Evolutionary conservation across 192 early-diverging fungal genomes (phyloP), one percentile per base, ranked within the genome.

Genomic region (Endogone sp.): DNA sequence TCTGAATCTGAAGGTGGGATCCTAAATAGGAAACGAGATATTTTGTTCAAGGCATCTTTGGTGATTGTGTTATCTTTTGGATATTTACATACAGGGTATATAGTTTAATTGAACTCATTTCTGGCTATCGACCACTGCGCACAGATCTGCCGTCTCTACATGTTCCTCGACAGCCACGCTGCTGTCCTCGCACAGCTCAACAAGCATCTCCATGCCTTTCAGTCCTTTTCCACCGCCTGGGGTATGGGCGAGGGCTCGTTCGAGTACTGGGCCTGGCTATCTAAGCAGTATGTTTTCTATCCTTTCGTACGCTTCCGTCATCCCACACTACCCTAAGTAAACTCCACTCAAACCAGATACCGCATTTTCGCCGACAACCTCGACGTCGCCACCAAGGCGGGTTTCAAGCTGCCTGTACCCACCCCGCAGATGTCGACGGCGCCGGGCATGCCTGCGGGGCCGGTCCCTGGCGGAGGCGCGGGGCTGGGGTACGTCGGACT

Each of bases 231-330:
- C 59, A 66, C 82, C 73, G 74, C 83, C 65, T 82, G 82, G 86
- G 60, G 79, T 49, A 75, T 86, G 68, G 91, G 91, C 3, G 90
- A 89, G 30, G 88, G 89, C n/a, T 89, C 93, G 2, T 88, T 88
- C 69, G 89, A 93, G 63, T 96, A 92, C 73, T 96, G 94, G 94
- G 75, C 85, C 4, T 95, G 92, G 92, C 81, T 88, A 4, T 84
- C 87, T 4, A 92, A 87, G 30, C 93, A 94, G 80, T 95, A 79
- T 63, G 79, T 73, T 13, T 22, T n/a, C 25, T 3, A 49, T 49
- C 37, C 9, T 6, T 49, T n/a, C n/a, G n/a, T n/a, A n/a, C n/a
- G n/a, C n/a, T n/a, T n/a, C n/a, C n/a, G n/a, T n/a, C n/a, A n/a
- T n/a, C n/a, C n/a, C n/a, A n/a, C n/a, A n/a, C n/a, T n/a, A n/a